Evolutionary conservation across 2,329 filamentous ascomycete species (phyloP).

Genomic region (Fusarium fujikuroi): DNA sequence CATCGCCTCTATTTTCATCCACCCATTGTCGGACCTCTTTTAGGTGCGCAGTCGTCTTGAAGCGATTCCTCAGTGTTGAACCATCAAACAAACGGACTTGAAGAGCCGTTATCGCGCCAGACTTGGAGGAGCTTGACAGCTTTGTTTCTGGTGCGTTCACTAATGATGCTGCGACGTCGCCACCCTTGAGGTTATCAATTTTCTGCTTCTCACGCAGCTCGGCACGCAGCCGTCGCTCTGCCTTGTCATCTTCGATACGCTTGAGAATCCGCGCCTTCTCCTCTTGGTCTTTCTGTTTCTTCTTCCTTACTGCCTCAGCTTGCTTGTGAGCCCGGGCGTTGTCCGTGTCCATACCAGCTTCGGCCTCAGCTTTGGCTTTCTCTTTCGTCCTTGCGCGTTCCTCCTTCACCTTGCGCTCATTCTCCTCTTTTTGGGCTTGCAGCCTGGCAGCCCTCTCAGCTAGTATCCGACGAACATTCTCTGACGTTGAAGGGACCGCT

Average conservation of each 20-base stretch:
- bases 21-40: slow-evolving; percentile 81
- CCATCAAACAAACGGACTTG: slow-evolving; percentile 89
- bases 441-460: slow-evolving; percentile 62
- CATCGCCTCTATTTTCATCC: slow-evolving; percentile 68
- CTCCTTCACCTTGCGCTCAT: slow-evolving; percentile 61
- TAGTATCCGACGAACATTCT: slow-evolving; percentile 54
- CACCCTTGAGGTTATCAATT: slow-evolving; percentile 43
- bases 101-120: slow-evolving; percentile 61
- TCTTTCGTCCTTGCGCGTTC: slow-evolving; percentile 59
- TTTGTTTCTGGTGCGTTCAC: slow-evolving; percentile 49
- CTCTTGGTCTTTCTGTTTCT: slow-evolving; percentile 71
- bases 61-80: slow-evolving; percentile 77
- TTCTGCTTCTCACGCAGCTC: slow-evolving; percentile 60
- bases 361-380: slow-evolving; percentile 57
- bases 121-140: slow-evolving; percentile 43
- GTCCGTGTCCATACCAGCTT: slow-evolving; percentile 47
- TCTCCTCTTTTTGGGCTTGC: slow-evolving; percentile 55
- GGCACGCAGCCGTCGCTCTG: slow-evolving; percentile 69
- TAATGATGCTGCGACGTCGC: slow-evolving; percentile 46
- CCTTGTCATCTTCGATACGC: slow-evolving; percentile 81
- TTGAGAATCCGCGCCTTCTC: slow-evolving; percentile 78
- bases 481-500: slow-evolving; percentile 43
- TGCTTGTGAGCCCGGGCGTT: slow-evolving; percentile 56
- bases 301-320: slow-evolving; percentile 68
- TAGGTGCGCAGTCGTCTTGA: slow-evolving; percentile 72